phyloP scores from a whole-genome alignment of 805 yeast species.

The Wickerhamomyces chambardii region DNA sequence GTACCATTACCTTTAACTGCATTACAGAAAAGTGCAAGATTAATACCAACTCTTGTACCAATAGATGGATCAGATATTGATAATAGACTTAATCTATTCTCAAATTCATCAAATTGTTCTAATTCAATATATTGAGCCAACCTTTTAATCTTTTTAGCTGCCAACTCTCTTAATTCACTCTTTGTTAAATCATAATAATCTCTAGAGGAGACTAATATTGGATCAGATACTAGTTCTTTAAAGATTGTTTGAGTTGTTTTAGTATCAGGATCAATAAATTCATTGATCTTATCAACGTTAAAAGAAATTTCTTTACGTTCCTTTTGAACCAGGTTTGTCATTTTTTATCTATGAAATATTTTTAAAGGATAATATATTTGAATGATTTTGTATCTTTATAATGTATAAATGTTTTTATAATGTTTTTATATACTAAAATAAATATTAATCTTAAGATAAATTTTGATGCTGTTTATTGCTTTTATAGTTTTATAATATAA shows the following conservation, averaged over 20 bases:
- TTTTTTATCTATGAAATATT: too few relatives aligned
- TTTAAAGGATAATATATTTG: too few relatives aligned
- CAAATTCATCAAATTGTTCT: constrained; percentile 31
- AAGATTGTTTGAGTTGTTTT: constrained; percentile 38
- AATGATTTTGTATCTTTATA: too few relatives aligned
- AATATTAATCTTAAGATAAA: too few relatives aligned
- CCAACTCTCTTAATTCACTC: constrained; percentile 45
- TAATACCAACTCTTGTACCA: constrained; percentile 80
- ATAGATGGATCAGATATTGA: constrained; percentile 71
- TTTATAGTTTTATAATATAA: too few relatives aligned
- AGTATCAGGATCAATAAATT: constrained; percentile 43
- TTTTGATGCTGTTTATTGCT: too few relatives aligned
- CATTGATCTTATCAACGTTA: constrained; percentile 37
- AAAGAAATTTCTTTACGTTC: constrained; percentile 39
- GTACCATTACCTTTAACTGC: constrained; percentile 88
- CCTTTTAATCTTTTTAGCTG: constrained; percentile 54
- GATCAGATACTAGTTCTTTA: constrained; percentile 60
- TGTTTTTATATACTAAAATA: too few relatives aligned
- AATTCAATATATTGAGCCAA: constrained; percentile 50
- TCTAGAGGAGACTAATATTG: constrained; percentile 45
- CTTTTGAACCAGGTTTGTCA: constrained; percentile 18
- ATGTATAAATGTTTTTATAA: too few relatives aligned
- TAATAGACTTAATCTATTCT: constrained; percentile 47
- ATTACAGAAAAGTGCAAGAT: constrained; percentile 74
- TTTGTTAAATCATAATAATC: constrained; percentile 50